A percentile compares a stretch with the other conserved stretches of the same genome.
Conservation (phyloP, 257 asterid species). For the Fraxinus excelsior region DNA sequence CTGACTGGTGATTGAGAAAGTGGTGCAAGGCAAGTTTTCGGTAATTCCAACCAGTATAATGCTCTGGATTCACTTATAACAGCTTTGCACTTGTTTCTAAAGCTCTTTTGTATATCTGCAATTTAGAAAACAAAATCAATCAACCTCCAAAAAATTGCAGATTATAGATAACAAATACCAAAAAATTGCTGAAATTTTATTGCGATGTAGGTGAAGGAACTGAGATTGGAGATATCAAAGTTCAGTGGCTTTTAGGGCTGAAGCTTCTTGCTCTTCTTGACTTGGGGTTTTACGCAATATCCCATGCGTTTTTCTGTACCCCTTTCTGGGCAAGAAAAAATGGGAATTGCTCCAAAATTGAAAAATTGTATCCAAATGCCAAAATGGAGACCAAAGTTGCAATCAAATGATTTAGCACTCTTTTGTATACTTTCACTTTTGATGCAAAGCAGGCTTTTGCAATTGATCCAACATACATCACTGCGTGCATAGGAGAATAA, state of each 20-base stretch:
- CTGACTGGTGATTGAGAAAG: constrained; percentile 43
- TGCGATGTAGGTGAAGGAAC: constrained; percentile 71
- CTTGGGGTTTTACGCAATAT: constrained; percentile 66
- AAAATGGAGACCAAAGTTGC: too few species aligned
- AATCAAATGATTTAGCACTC: too few species aligned
- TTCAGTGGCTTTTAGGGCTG: constrained; percentile 60
- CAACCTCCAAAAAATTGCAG: background rate
- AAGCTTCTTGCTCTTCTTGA: constrained; percentile 59
- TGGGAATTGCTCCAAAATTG: too few species aligned
- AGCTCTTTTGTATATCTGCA: constrained; percentile 84
- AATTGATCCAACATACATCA: too few species aligned
- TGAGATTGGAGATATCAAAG: constrained; percentile 81
- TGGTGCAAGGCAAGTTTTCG: constrained; percentile 77
- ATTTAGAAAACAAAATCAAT: background rate
- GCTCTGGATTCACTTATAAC: constrained; percentile 82
- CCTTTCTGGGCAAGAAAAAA: too few species aligned
- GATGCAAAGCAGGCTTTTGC: too few species aligned
- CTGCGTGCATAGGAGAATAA: too few species aligned
- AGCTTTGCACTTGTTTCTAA: constrained; percentile 67
- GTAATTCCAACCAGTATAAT: constrained; percentile 87
- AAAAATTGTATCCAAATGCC: too few species aligned
- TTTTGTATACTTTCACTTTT: too few species aligned
- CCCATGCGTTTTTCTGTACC: constrained; percentile 66
- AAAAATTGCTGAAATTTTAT: constrained; percentile 44
- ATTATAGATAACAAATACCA: background rate